These are phyloP conservation scores for Termitomyces sp. DNA, from an alignment of 768 basidiomycete species.

Conservation along the genomic window DNA sequence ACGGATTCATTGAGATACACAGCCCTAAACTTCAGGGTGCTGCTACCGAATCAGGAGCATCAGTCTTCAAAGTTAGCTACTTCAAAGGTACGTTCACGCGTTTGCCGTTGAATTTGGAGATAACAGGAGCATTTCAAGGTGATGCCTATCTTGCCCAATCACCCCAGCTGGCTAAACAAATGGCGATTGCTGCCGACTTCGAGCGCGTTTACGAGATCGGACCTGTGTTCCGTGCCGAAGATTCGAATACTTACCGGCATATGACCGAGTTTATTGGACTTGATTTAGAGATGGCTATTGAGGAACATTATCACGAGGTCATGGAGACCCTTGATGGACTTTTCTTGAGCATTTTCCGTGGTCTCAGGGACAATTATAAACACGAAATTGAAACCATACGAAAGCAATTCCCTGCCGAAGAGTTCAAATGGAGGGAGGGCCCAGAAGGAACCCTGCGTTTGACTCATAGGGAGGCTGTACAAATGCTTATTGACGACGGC, in stretches of 20 bases:
- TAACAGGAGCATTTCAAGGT: slow-evolving; percentile 38
- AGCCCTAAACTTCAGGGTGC: slow-evolving; percentile 96
- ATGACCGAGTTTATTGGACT: slow-evolving; percentile 98
- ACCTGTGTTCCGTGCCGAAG: slow-evolving; percentile 94
- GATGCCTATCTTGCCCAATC: slow-evolving; percentile 93
- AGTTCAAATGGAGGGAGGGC: slow-evolving; percentile 92
- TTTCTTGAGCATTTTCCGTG: slow-evolving; percentile 82
- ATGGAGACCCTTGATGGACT: slow-evolving; percentile 87
- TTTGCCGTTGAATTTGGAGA: neutral
- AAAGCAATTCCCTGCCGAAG: slow-evolving; percentile 91
- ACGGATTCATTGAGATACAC: slow-evolving; percentile 92
- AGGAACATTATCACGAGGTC: slow-evolving; percentile 98
- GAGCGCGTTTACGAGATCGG: slow-evolving; percentile 98
- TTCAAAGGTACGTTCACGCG: slow-evolving; percentile 69
- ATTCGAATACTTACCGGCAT: slow-evolving; percentile 96
- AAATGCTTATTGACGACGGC: slow-evolving; percentile 83
- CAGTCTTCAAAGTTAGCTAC: slow-evolving; percentile 96
- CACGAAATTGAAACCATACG: slow-evolving; percentile 80
- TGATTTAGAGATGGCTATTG: slow-evolving; percentile 98
- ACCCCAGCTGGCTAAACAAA: slow-evolving; percentile 97
- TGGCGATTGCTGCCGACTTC: slow-evolving; percentile 98
- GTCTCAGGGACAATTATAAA: slow-evolving; percentile 68
- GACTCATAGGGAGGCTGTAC: slow-evolving; percentile 83
- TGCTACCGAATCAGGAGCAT: slow-evolving; percentile 94
- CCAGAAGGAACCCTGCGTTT: slow-evolving; percentile 84